Base-by-base conservation (phyloP, 164 flowering plant genomes). In the Sedum album region DNA sequence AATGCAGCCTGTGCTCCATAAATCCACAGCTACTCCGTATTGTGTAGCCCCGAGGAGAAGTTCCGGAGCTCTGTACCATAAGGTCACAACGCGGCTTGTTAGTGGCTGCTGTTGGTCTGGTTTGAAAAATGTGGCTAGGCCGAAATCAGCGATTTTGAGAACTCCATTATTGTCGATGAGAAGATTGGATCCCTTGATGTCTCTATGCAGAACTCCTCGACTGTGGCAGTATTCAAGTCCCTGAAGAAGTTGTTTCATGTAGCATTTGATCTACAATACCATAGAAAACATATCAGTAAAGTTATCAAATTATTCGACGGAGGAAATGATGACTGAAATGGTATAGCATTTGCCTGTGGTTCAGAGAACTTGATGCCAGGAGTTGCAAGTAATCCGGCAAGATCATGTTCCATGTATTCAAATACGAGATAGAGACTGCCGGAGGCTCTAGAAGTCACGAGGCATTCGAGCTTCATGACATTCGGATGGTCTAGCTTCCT, bases 91-190 rank as follows among this genome's bases (percentile, higher is more conserved):
- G 20, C 62, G 62, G 62, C 62, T 57, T 28, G 62, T 57, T 2
- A 57, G 62, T 26, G 62, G 62, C 62, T 57, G 62, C 62, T 57
- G 62, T 57, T 57, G 62, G 20, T 14, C 62, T 57, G 62, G 62
- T 57, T 30, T 57, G 62, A 57, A 57, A 57, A 57, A 57, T 1
- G 62, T 57, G 62, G 62, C 62, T 18, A 57, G 62, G 28, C 62
- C 62, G 7, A 57, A 57, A 30, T 57, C 62, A 57, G 20, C 62
- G 1, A 57, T 57, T 57, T 28, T 57, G 33, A 57, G 62, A 26
- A 57, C 62, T 57, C 62, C 62, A 2, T 57, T 57, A 30, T 57
- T 28, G 62, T 28, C 62, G 13, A 57, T 57, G 6, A 57, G 62
- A 57, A 57, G 62, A 57, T 57, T 57, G 11, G 62, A 57, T 1